A percentile compares a stretch with the other conserved stretches of the same genome.
Evolutionary conservation across 2,329 filamentous ascomycete species (phyloP).

Genomic region (Fusarium humuli): DNA sequence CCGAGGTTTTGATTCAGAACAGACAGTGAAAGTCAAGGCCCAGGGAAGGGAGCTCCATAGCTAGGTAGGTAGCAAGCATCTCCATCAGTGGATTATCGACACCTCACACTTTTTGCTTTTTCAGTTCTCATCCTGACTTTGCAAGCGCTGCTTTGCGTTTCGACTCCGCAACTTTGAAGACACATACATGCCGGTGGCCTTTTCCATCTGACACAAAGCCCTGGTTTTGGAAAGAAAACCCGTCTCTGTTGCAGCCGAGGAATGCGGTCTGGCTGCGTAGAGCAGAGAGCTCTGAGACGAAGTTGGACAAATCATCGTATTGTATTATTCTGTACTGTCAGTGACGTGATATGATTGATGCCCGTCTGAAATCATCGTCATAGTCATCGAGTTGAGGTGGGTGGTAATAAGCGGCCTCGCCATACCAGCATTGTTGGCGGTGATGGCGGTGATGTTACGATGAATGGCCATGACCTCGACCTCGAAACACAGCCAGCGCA

Average conservation of each 20-base stretch:
- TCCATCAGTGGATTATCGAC: slow-evolving; percentile 16
- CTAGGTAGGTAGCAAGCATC: background rate
- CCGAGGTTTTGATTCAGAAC: slow-evolving; percentile 20
- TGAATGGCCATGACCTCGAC: background rate
- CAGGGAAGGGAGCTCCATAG: slow-evolving; percentile 1
- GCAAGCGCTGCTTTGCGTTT: slow-evolving; percentile 23
- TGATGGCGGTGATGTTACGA: slow-evolving; percentile 38
- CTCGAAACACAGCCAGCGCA: slow-evolving; percentile 5
- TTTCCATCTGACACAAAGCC: slow-evolving; percentile 12
- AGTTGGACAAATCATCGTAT: slow-evolving; percentile 1
- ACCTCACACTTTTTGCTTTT: slow-evolving; percentile 23
- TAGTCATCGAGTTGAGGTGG: background rate
- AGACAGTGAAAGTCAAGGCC: background rate
- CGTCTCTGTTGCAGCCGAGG: slow-evolving; percentile 26
- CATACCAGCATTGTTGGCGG: slow-evolving; percentile 22
- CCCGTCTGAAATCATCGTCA: slow-evolving; percentile 5
- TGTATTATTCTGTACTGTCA: background rate
- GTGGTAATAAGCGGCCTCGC: slow-evolving; percentile 13
- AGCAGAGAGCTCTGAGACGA: slow-evolving; percentile 2
- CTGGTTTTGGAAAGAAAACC: slow-evolving; percentile 18
- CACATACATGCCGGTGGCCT: slow-evolving; percentile 7
- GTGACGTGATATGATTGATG: slow-evolving; percentile 15
- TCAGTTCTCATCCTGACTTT: slow-evolving; percentile 1
- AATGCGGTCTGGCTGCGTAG: slow-evolving; percentile 20
- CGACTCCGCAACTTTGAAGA: slow-evolving; percentile 13